These are phyloP conservation scores for Penicillium steckii DNA, from an alignment of 495 filamentous ascomycete genomes.

Conservation along the genomic window DNA sequence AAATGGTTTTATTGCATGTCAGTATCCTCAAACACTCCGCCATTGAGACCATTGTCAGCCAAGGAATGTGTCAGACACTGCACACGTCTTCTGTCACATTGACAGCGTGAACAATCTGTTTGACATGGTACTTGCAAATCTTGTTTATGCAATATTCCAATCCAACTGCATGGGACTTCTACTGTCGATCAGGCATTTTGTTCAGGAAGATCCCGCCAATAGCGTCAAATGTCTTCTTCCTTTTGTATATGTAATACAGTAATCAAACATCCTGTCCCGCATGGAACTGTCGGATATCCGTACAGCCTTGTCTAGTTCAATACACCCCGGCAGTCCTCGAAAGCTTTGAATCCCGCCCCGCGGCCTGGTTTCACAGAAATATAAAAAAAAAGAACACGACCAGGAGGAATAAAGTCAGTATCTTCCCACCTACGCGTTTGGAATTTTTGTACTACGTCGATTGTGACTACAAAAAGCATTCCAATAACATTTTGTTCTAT, in stretches of 20 bases:
- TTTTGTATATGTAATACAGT: constrained; percentile 18
- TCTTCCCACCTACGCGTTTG: background rate
- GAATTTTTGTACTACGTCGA: too few relatives aligned
- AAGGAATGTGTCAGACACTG: too few relatives aligned
- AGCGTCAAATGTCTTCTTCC: constrained; percentile 1
- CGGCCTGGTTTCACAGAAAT: background rate
- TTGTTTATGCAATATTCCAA: too few relatives aligned
- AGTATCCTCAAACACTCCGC: too few relatives aligned
- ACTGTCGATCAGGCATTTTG: background rate
- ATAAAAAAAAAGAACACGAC: background rate
- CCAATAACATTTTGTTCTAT: background rate
- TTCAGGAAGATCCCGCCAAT: constrained; percentile 20
- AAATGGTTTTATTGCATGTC: too few relatives aligned
- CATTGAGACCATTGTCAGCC: too few relatives aligned
- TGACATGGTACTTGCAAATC: too few relatives aligned
- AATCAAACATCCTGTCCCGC: background rate
- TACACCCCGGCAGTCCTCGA: background rate
- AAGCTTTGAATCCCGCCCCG: constrained; percentile 5
- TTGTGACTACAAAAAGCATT: background rate
- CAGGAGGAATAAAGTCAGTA: background rate
- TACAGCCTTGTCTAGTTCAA: constrained; percentile 9
- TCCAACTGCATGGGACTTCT: background rate
- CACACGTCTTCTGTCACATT: too few relatives aligned
- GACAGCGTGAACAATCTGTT: too few relatives aligned
- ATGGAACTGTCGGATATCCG: background rate